Evolutionary conservation across 208 protist species (phyloP).

Genomic region (Sergeia podlipaevii): DNA sequence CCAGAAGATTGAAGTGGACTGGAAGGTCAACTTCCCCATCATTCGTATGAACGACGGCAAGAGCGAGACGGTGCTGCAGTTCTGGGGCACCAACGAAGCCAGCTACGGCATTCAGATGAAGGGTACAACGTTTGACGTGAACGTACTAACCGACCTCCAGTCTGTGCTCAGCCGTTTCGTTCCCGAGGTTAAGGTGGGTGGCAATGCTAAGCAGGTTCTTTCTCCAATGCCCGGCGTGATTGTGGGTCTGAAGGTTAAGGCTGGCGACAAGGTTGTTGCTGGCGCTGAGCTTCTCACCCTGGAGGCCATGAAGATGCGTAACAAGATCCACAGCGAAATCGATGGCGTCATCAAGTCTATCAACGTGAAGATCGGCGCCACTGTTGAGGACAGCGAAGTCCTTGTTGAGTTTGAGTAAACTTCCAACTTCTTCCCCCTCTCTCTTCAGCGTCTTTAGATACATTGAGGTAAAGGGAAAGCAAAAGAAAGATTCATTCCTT

Average conservation of each 20-base stretch:
- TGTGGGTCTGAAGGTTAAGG: conserved; percentile 70
- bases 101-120: conserved; percentile 35
- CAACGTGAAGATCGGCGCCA: conserved; percentile 20
- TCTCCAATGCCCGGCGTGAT: conserved; percentile 94
- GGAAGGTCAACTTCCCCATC: conserved; percentile 27
- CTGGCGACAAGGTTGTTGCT: conserved; percentile 76
- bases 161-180: conserved; percentile 26
- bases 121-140: conserved; percentile 30
- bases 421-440: no score
- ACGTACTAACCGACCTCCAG: conserved; percentile 30
- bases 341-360: conserved; percentile 41
- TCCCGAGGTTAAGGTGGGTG: conserved; percentile 10
- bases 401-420: conserved; percentile 37
- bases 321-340: conserved; percentile 40
- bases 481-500: no score
- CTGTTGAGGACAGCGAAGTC: conserved; percentile 20
- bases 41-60: conserved; percentile 23
- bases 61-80: conserved; percentile 28
- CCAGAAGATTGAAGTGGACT: conserved; percentile 19
- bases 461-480: no score
- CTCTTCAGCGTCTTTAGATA: no score
- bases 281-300: conserved; percentile 88
- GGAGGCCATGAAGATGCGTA: conserved; percentile 98
- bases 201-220: conserved; percentile 34
- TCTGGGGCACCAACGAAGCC: conserved; percentile 35